Evolutionary conservation across 1,284 basidiomycete species (phyloP), one percentile per base, ranked within the genome.

Genomic region (Trichosporon sp.): DNA sequence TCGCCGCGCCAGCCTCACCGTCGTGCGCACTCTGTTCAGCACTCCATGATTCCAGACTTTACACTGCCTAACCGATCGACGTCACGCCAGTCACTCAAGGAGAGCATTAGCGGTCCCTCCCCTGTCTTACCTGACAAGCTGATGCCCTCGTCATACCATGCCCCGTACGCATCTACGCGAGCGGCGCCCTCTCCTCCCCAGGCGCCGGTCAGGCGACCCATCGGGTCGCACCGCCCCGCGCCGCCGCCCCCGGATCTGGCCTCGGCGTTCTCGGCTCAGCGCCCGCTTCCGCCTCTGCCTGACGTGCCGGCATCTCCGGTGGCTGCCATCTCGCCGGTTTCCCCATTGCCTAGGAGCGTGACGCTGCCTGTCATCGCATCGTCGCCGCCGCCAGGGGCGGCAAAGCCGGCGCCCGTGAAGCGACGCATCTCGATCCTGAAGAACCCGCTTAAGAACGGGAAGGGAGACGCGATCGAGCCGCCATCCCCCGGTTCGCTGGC

Each of bases 41-140:
- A 60, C 27, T 31, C 56, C 25, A 56, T 56, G 56, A 60, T 60
- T 31, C 56, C 56, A 31, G 56, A 60, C 56, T 60, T 60, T n/a
- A 60, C 56, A 21, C 9, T 60, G 15, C 56, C 56, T 15, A 31
- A 13, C 29, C 27, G 56, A 60, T 60, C 56, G 27, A 32, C 56
- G 18, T 60, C 56, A 31, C 56, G 56, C 27, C 56, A 31, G 56
- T 60, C 56, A n/a, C 27, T 60, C 18, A 60, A 60, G 31, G 27
- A 60, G 27, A 60, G 56, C 56, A 60, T 60, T n/a, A 60, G 56
- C 27, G 15, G 21, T 4, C 56, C 56, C 5, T 15, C 56, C 9
- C 56, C 56, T n/a, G 56, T 31, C 56, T n/a, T 60, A 21, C 56
- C 56, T 8, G 29, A 60, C 56, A 60, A 60, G 27, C 15, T 60